phyloP scores from a whole-genome alignment of 352 stramenopile species.

The Elongisporangium undulatum region DNA sequence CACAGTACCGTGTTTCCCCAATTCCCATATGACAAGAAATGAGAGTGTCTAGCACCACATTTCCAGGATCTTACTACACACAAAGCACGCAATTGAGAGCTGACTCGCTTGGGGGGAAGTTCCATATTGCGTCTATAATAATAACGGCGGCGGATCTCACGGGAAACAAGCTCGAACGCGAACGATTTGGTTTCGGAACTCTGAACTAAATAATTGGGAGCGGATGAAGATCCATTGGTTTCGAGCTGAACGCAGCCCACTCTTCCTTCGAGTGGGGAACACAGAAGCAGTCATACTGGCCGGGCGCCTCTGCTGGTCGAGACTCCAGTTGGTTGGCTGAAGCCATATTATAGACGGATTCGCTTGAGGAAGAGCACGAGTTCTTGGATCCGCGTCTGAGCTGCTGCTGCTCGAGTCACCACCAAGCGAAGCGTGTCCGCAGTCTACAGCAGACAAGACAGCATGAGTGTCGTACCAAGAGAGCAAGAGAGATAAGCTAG shows the following conservation, averaged over 20 bases:
- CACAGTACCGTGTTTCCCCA: not conserved
- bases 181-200: not conserved
- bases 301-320: conserved; percentile 1
- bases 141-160: not conserved
- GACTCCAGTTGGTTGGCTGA: not conserved
- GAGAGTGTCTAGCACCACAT: not conserved
- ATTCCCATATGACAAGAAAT: not conserved
- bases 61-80: too few relatives aligned
- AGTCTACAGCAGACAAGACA: conserved; percentile 13
- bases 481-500: too few relatives aligned
- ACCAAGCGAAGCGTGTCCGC: conserved; percentile 42
- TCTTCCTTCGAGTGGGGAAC: not conserved
- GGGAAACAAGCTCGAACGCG: not conserved
- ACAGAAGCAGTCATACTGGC: not conserved
- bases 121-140: not conserved
- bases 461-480: not conserved
- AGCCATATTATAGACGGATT: conserved; percentile 13
- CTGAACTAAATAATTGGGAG: not conserved
- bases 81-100: too few relatives aligned
- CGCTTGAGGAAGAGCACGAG: conserved; percentile 25
- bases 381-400: conserved; percentile 48
- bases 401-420: conserved; percentile 36
- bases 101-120: not conserved
- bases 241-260: not conserved
- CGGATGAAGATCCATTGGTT: not conserved